Evolutionary conservation across 2,329 filamentous ascomycete species (phyloP).

Genomic region (Lecanicillium sp.): DNA sequence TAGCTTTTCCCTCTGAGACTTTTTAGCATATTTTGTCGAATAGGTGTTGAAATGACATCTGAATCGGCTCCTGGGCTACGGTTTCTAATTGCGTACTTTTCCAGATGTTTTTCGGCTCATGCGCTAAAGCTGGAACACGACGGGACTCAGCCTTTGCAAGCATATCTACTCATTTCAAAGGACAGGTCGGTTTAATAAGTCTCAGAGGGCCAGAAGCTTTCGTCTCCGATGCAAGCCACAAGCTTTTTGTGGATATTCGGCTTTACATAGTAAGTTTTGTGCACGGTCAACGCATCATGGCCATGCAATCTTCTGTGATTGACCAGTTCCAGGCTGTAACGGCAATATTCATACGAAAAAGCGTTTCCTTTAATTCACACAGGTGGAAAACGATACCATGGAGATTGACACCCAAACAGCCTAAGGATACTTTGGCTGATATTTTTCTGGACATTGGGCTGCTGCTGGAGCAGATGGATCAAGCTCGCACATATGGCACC

Average conservation of each 20-base stretch:
- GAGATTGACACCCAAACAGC: not conserved
- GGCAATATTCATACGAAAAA: not conserved
- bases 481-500: not conserved
- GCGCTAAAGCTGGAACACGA: too few relatives aligned
- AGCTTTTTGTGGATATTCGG: not conserved
- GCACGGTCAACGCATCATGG: too few relatives aligned
- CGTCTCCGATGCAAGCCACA: not conserved
- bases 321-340: not conserved
- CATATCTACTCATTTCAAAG: not conserved
- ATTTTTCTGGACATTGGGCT: not conserved
- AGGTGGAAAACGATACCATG: not conserved
- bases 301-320: not conserved
- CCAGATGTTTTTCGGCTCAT: too few relatives aligned
- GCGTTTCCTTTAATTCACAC: not conserved
- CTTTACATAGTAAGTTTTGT: not conserved
- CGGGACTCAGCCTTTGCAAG: not conserved
- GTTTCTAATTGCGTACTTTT: too few relatives aligned
- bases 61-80: too few relatives aligned
- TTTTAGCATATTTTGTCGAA: not conserved
- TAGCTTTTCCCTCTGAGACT: not conserved
- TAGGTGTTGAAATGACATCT: too few relatives aligned
- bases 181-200: not conserved
- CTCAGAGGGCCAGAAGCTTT: not conserved
- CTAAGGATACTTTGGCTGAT: not conserved
- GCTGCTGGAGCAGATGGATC: not conserved